A percentile compares a stretch with the other conserved stretches of the same genome.
phyloP scores from a whole-genome alignment of 2,329 filamentous ascomycete genomes.

The Davidsoniella neocaledoniae region DNA sequence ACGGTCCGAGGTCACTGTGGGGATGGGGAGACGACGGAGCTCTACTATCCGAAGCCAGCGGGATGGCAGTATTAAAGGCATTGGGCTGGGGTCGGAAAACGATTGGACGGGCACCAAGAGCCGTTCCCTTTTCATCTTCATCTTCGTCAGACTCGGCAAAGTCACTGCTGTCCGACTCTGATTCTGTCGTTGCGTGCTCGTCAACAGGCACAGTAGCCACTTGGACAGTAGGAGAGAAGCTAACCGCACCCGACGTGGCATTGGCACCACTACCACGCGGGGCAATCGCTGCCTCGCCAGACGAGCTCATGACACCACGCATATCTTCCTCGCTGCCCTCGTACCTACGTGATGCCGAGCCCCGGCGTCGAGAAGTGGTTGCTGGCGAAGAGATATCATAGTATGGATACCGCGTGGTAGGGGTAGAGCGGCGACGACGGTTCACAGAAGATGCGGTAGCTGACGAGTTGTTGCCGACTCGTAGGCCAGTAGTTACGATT shows the following conservation, averaged over 20 bases:
- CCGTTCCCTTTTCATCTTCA: constrained; percentile 66
- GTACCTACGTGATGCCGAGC: constrained; percentile 75
- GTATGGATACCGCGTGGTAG: constrained; percentile 13
- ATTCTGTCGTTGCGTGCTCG: constrained; percentile 21
- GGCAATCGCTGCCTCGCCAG: neutral
- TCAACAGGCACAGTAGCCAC: neutral
- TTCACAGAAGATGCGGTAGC: neutral
- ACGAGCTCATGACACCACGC: constrained; percentile 26
- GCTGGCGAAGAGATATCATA: neutral
- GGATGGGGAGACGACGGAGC: constrained; percentile 52
- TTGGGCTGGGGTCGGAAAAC: constrained; percentile 78
- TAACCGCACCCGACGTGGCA: neutral
- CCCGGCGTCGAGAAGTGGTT: constrained; percentile 23
- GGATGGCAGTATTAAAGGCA: constrained; percentile 37
- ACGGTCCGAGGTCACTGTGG: constrained; percentile 29
- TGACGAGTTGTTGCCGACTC: constrained; percentile 43
- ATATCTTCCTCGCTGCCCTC: constrained; percentile 75
- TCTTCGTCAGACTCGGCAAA: constrained; percentile 23
- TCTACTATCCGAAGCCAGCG: constrained; percentile 23
- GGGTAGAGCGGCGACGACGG: constrained; percentile 33
- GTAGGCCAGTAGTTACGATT: constrained; percentile 76
- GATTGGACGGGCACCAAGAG: constrained; percentile 44
- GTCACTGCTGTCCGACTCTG: constrained; percentile 25
- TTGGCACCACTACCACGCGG: neutral
- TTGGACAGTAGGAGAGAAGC: constrained; percentile 1